Evolutionary conservation across 2,329 filamentous ascomycete species (phyloP).

Genomic region (Ophiognomonia clavigignenti-juglandacearum): DNA sequence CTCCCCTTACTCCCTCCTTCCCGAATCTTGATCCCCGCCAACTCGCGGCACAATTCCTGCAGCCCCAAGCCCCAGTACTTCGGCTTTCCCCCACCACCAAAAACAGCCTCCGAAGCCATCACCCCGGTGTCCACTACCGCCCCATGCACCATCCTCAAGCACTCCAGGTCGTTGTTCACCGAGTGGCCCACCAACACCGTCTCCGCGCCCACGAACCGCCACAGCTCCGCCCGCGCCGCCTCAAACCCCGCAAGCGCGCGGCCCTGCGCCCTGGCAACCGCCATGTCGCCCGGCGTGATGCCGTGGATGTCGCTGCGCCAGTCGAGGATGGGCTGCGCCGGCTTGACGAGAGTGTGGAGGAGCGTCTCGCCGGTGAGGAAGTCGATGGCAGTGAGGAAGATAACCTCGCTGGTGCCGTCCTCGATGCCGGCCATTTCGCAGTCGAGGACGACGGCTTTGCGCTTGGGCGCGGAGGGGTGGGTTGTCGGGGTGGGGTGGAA

Average conservation of each 20-base stretch:
- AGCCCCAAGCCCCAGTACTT: neutral
- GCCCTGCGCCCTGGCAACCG: neutral
- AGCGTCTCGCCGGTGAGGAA: conserved; percentile 3
- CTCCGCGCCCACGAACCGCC: neutral
- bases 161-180: neutral
- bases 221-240: neutral
- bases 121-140: neutral
- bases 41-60: neutral
- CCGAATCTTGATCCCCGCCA: neutral
- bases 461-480: neutral
- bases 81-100: neutral
- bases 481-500: neutral
- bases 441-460: neutral
- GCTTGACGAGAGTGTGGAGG: neutral
- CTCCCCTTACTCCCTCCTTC: neutral
- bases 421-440: conserved; percentile 3
- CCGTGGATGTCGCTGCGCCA: conserved; percentile 3
- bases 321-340: neutral
- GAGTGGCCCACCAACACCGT: neutral
- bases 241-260: neutral
- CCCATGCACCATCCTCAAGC: neutral
- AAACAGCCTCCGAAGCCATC: neutral
- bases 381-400: neutral
- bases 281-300: neutral
- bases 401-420: neutral